phyloP scores from a whole-genome alignment of 345 rosid species.

The Ailanthus altissimus region DNA sequence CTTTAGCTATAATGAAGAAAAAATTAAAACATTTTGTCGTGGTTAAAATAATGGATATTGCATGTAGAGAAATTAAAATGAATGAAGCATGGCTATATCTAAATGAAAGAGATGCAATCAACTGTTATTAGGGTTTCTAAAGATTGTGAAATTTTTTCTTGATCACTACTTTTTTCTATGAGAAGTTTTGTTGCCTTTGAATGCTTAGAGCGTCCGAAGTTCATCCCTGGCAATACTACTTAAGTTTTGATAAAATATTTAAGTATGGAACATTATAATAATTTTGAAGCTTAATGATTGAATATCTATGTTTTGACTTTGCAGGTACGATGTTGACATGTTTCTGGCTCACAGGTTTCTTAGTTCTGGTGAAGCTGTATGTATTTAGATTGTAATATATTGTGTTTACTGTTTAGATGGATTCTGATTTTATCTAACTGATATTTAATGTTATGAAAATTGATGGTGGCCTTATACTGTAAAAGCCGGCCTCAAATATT shows the following conservation, averaged over 20 bases:
- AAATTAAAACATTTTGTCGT: no score
- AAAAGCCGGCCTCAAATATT: not conserved
- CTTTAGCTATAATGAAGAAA: not conserved
- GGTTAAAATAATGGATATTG: not conserved
- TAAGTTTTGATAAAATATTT: not conserved
- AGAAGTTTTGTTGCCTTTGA: not conserved
- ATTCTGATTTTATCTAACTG: not conserved
- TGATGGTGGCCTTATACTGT: not conserved
- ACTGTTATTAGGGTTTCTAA: not conserved
- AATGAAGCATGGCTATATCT: not conserved
- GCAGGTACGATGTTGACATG: constrained; percentile 69
- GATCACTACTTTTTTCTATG: not conserved
- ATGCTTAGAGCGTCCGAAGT: not conserved
- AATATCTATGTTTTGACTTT: constrained; percentile 16
- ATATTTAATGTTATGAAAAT: constrained; percentile 2
- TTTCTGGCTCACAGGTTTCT: constrained; percentile 52
- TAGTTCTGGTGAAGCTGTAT: constrained; percentile 60
- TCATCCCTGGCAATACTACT: not conserved
- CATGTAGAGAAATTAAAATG: not conserved
- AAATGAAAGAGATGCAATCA: not conserved
- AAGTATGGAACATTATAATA: not conserved
- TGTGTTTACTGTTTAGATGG: not conserved
- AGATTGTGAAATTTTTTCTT: not conserved
- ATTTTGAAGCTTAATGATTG: not conserved
- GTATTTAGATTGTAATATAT: constrained; percentile 26